These are phyloP conservation scores for Myxozyma geophila DNA, from an alignment of 805 yeast species.

Conservation along the genomic window DNA sequence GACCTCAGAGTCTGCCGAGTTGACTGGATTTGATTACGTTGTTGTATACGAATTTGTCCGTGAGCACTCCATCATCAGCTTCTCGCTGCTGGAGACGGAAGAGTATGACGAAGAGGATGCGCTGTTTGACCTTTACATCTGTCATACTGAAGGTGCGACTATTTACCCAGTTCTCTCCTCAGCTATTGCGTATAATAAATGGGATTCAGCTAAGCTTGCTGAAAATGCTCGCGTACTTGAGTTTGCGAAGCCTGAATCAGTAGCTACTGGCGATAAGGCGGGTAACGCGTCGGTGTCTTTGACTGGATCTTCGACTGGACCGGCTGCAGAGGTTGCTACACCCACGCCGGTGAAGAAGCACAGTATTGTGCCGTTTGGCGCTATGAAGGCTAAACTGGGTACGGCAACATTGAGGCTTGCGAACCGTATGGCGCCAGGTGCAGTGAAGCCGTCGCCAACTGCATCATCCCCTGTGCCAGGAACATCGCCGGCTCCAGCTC, in stretches of 20 bases:
- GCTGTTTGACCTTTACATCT: constrained; percentile 29
- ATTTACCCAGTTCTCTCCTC: constrained; percentile 23
- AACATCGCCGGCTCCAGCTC: not conserved
- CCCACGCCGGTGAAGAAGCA: constrained; percentile 23
- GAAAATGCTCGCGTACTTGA: not conserved
- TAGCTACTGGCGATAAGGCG: not conserved
- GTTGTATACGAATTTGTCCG: constrained; percentile 11
- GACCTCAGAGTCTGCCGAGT: not conserved
- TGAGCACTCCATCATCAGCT: constrained; percentile 19
- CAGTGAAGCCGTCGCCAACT: not conserved
- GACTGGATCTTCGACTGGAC: not conserved
- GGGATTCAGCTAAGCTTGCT: constrained; percentile 18
- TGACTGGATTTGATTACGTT: constrained; percentile 24
- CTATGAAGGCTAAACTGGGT: constrained; percentile 19
- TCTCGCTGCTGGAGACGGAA: constrained; percentile 21
- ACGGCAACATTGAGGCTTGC: not conserved
- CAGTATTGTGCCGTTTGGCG: constrained; percentile 26
- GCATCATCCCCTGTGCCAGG: not conserved
- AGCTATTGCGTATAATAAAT: constrained; percentile 20
- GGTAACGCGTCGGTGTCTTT: constrained; percentile 5
- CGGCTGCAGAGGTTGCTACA: not conserved
- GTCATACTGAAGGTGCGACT: constrained; percentile 29
- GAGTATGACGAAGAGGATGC: constrained; percentile 16
- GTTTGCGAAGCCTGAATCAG: not conserved
- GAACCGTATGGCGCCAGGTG: constrained; percentile 6